A percentile compares a stretch with the other conserved stretches of the same genome.
phyloP scores from a whole-genome alignment of 805 yeast genomes.

The Myxozyma mucilagina region DNA sequence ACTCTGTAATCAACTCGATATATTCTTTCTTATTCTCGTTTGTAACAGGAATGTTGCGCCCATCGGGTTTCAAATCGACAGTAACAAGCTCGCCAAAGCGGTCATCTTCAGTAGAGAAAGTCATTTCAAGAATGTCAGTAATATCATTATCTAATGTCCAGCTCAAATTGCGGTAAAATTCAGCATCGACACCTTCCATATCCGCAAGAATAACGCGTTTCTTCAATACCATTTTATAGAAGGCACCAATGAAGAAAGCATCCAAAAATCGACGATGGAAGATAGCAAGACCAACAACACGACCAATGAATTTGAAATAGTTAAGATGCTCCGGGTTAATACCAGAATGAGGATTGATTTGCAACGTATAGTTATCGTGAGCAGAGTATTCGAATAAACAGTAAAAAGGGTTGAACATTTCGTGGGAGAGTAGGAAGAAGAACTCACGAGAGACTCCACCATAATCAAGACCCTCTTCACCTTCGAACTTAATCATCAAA shows the following conservation, averaged over 20 bases:
- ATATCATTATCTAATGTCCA: constrained; percentile 97
- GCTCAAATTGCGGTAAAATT: constrained; percentile 87
- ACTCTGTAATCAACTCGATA: constrained; percentile 90
- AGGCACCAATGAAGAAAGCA: constrained; percentile 97
- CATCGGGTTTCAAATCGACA: constrained; percentile 86
- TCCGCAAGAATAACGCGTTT: constrained; percentile 94
- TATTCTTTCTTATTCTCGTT: constrained; percentile 94
- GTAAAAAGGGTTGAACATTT: constrained; percentile 97
- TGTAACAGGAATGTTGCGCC: constrained; percentile 85
- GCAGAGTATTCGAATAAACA: constrained; percentile 97
- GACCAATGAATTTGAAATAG: constrained; percentile 96
- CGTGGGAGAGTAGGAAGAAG: constrained; percentile 93
- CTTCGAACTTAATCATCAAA: constrained; percentile 96
- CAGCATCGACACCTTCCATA: constrained; percentile 98
- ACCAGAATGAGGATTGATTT: constrained; percentile 95
- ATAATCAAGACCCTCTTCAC: constrained; percentile 98
- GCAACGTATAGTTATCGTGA: constrained; percentile 95
- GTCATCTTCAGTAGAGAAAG: constrained; percentile 85
- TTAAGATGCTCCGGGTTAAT: constrained; percentile 97
- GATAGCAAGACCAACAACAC: constrained; percentile 96
- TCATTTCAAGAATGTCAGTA: constrained; percentile 79
- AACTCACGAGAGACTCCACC: constrained; percentile 99
- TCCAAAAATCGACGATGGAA: constrained; percentile 97
- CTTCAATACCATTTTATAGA: constrained; percentile 94
- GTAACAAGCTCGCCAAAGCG: constrained; percentile 90